These are phyloP conservation scores for Coniosporium uncinatum DNA, from an alignment of 2,329 filamentous ascomycete species.

Conservation along the genomic window DNA sequence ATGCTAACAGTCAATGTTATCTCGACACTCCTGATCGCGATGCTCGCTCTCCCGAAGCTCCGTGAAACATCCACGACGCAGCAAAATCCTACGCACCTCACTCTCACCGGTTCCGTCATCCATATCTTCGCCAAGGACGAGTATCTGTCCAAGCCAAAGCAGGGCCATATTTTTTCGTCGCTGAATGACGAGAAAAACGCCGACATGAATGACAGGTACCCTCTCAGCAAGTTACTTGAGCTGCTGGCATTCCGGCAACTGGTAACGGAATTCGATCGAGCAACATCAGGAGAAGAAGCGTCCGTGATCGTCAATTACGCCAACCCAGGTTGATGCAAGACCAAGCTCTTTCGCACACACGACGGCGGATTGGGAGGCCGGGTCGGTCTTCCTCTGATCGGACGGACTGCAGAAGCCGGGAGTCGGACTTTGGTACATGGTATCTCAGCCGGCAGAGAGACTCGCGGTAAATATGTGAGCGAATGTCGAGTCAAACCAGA, in stretches of 20 bases:
- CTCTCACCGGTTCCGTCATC: constrained; percentile 8
- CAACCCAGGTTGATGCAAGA: constrained; percentile 1
- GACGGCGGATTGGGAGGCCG: not conserved
- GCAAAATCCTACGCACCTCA: constrained; percentile 6
- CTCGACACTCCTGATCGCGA: constrained; percentile 5
- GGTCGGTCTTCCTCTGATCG: constrained; percentile 1
- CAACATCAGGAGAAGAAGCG: too few relatives aligned
- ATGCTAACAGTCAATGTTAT: constrained; percentile 4
- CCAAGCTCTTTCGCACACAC: not conserved
- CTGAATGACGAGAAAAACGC: not conserved
- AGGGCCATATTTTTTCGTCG: too few relatives aligned
- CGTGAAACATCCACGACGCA: not conserved
- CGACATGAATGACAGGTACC: constrained; percentile 7
- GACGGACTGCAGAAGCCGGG: constrained; percentile 4
- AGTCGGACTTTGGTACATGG: constrained; percentile 4
- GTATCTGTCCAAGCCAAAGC: too few relatives aligned
- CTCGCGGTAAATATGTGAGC: constrained; percentile 4
- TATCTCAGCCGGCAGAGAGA: not conserved
- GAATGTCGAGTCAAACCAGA: constrained; percentile 4
- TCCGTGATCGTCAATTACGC: not conserved
- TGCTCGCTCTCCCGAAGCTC: constrained; percentile 4
- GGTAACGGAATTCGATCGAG: not conserved
- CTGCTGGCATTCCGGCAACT: constrained; percentile 1
- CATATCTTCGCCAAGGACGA: constrained; percentile 7
- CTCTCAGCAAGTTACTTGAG: not conserved